Conservation (phyloP, 1,284 basidiomycete genomes). For the Apiotrichum veenhuisii region DNA sequence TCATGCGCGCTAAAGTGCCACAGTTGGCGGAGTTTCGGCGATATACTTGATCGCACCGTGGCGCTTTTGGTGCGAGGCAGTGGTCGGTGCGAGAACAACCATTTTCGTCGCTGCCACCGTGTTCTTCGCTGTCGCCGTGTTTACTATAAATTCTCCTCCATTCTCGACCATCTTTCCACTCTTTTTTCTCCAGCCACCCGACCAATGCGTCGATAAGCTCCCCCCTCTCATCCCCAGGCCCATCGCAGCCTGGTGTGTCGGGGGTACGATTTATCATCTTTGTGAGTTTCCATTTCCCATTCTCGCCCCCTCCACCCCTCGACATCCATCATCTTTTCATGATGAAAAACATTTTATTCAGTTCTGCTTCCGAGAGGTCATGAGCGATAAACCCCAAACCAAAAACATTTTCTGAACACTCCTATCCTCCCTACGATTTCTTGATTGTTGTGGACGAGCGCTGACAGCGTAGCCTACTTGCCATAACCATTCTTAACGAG, state of each 20-base stretch:
- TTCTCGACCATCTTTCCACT: conserved; percentile 1
- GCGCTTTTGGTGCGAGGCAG: conserved; percentile 1
- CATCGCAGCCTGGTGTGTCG: conserved; percentile 13
- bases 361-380: conserved; percentile 50
- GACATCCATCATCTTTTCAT: conserved; percentile 18
- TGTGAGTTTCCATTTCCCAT: conserved; percentile 10
- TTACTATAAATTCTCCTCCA: conserved; percentile 1
- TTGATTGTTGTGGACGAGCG: background rate
- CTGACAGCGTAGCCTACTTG: conserved; percentile 8
- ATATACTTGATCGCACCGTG: background rate
- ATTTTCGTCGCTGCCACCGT: too few species aligned
- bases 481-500: background rate
- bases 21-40: conserved; percentile 1
- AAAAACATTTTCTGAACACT: conserved; percentile 34
- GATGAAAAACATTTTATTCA: conserved; percentile 43
- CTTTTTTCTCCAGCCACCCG: background rate
- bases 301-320: background rate
- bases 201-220: conserved; percentile 6
- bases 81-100: background rate
- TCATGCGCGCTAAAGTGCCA: too few species aligned
- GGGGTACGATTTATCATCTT: background rate
- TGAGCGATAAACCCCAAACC: conserved; percentile 47
- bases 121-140: too few species aligned
- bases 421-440: background rate
- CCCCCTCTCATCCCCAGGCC: conserved; percentile 9